Percentiles rank a stretch among this genome's conserved stretches.
These are phyloP conservation scores for Fusarium falciforme DNA, from an alignment of 2,329 filamentous ascomycete species.

Conservation along the genomic window DNA sequence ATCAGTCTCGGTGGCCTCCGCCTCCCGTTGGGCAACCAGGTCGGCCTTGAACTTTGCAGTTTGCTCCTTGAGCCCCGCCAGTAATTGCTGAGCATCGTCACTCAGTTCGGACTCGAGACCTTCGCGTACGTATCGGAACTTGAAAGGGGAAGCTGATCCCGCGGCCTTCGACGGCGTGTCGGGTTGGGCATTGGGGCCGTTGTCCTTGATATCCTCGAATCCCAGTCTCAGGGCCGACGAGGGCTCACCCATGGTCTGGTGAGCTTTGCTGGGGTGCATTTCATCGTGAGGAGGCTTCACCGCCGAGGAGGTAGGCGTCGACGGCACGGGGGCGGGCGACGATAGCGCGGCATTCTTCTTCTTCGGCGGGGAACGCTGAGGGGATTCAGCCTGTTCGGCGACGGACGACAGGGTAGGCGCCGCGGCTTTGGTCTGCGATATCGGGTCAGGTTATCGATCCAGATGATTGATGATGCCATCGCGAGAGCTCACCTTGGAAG, in stretches of 20 bases:
- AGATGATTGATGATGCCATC: slow-evolving; percentile 21
- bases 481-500: slow-evolving; percentile 49
- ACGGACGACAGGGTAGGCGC: slow-evolving; percentile 55
- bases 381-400: slow-evolving; percentile 56
- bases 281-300: slow-evolving; percentile 80
- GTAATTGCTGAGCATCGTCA: slow-evolving; percentile 69
- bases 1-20: slow-evolving; percentile 59
- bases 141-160: slow-evolving; percentile 69
- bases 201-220: slow-evolving; percentile 77
- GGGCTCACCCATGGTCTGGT: slow-evolving; percentile 78
- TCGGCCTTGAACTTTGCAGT: slow-evolving; percentile 77
- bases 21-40: slow-evolving; percentile 71
- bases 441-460: slow-evolving; percentile 21
- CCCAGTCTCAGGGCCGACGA: slow-evolving; percentile 86
- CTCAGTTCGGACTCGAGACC: slow-evolving; percentile 65
- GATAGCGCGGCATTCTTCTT: slow-evolving; percentile 49
- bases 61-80: slow-evolving; percentile 77
- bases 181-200: slow-evolving; percentile 55
- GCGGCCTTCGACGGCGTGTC: slow-evolving; percentile 73
- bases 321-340: slow-evolving; percentile 51
- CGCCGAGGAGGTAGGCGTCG: slow-evolving; percentile 73
- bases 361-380: slow-evolving; percentile 42
- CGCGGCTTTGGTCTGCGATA: slow-evolving; percentile 44
- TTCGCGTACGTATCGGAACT: slow-evolving; percentile 75
- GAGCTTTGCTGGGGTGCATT: slow-evolving; percentile 91